Conservation (phyloP, 306 rosid genomes). For the Cyclanthera cordifolia region DNA sequence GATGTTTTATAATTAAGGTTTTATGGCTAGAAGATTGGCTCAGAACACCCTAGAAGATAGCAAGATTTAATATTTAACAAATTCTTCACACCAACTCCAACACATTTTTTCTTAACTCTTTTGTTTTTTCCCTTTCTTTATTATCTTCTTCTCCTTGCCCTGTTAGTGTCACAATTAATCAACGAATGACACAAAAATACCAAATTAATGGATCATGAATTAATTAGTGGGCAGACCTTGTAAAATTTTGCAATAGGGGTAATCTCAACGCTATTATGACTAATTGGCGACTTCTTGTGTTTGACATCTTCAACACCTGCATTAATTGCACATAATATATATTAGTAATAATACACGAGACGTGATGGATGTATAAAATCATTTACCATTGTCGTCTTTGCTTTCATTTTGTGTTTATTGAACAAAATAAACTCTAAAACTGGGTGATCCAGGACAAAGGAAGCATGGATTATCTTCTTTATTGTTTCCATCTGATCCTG, state of each 20-base stretch:
- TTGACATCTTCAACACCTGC: not conserved
- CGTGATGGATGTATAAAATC: too few relatives aligned
- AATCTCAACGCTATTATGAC: conserved; percentile 19
- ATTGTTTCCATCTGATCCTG: conserved; percentile 8
- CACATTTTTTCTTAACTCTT: conserved; percentile 24
- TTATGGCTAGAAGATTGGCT: conserved; percentile 21
- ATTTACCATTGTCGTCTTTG: conserved; percentile 24
- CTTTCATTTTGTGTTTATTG: conserved; percentile 11
- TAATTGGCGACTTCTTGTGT: conserved; percentile 25
- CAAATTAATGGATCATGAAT: not conserved
- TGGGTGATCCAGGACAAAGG: conserved; percentile 49
- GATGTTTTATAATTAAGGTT: too few relatives aligned
- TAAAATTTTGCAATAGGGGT: not conserved
- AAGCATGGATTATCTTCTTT: not conserved
- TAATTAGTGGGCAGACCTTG: conserved; percentile 11
- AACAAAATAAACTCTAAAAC: conserved; percentile 62
- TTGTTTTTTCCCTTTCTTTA: conserved; percentile 26
- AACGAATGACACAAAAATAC: not conserved
- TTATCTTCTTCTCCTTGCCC: conserved; percentile 21
- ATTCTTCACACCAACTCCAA: conserved; percentile 30
- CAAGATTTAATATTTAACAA: conserved; percentile 39
- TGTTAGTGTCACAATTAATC: not conserved
- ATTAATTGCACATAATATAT: not conserved
- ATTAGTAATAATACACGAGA: too few relatives aligned
- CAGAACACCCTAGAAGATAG: conserved; percentile 35